Evolutionary conservation across 2,329 filamentous ascomycete genomes (phyloP).

Genomic region (Ophiostoma ulmi): DNA sequence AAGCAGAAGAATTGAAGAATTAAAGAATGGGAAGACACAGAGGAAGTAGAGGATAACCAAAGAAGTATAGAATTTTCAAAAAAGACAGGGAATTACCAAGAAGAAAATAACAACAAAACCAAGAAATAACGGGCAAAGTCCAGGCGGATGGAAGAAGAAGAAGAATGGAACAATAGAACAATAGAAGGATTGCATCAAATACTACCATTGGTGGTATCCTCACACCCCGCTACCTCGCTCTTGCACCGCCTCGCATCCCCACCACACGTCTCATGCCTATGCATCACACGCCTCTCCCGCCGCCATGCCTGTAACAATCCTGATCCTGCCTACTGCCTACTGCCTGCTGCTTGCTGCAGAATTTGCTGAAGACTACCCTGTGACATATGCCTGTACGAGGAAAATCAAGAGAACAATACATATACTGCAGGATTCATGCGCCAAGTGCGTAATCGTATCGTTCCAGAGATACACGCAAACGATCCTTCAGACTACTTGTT

Average conservation of each 20-base stretch:
- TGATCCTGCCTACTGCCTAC: background rate
- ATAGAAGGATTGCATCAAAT: background rate
- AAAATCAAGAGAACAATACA: background rate
- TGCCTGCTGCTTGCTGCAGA: too few relatives aligned
- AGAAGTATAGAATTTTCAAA: too few relatives aligned
- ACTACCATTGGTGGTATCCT: background rate
- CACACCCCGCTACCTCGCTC: constrained; percentile 5
- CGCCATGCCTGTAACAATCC: background rate
- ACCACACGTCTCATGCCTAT: background rate
- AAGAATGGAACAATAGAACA: background rate
- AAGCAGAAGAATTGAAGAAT: background rate
- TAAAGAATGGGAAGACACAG: too few relatives aligned
- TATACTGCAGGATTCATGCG: background rate
- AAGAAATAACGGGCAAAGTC: too few relatives aligned
- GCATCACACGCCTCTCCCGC: too few relatives aligned
- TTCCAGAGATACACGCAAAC: background rate
- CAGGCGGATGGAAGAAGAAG: background rate
- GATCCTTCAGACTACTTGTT: too few relatives aligned
- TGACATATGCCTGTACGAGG: background rate
- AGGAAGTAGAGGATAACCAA: too few relatives aligned
- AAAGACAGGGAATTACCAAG: too few relatives aligned
- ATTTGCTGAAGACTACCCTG: background rate
- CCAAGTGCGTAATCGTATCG: background rate
- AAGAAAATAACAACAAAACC: too few relatives aligned
- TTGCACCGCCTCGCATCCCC: background rate